phyloP scores from a whole-genome alignment of 257 asterid species.

The Solanum phureja region DNA sequence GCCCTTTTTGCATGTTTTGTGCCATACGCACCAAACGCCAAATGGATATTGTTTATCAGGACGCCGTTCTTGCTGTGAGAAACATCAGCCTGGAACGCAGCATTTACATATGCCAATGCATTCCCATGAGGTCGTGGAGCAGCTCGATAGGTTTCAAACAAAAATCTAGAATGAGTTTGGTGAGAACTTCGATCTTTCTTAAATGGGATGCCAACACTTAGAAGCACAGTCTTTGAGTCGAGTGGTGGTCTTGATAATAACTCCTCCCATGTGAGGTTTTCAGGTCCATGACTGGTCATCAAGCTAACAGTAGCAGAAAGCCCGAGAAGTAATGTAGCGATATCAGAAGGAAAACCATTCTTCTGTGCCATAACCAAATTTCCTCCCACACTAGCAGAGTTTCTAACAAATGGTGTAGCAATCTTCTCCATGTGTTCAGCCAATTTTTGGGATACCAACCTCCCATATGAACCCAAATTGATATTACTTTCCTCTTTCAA shows the following conservation, averaged over 20 bases:
- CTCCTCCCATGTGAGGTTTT: conserved; percentile 35
- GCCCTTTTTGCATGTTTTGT: conserved; percentile 42
- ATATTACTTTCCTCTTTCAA: conserved; percentile 20
- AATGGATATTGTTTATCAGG: conserved; percentile 16
- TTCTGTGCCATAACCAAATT: conserved; percentile 68
- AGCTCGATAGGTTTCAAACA: conserved; percentile 53
- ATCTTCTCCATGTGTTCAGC: conserved; percentile 60
- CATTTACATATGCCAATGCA: conserved; percentile 60
- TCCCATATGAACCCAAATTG: conserved; percentile 9
- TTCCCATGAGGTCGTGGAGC: conserved; percentile 65
- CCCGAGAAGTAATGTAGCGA: conserved; percentile 49
- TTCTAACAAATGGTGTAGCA: conserved; percentile 47
- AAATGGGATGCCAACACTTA: conserved; percentile 43
- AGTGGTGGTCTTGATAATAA: conserved; percentile 39
- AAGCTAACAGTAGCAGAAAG: conserved; percentile 35
- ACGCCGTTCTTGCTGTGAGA: conserved; percentile 20
- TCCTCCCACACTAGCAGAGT: conserved; percentile 63
- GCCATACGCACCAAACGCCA: conserved; percentile 61
- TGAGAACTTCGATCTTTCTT: conserved; percentile 3
- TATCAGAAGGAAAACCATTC: conserved; percentile 63
- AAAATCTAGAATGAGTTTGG: conserved; percentile 16
- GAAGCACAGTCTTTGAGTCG: conserved; percentile 36
- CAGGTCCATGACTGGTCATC: conserved; percentile 16
- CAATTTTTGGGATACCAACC: conserved; percentile 26
- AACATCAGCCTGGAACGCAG: conserved; percentile 54